These are phyloP conservation scores for Cryptosporidium parvum DNA, from an alignment of 169 alveolate species.

Conservation along the genomic window DNA sequence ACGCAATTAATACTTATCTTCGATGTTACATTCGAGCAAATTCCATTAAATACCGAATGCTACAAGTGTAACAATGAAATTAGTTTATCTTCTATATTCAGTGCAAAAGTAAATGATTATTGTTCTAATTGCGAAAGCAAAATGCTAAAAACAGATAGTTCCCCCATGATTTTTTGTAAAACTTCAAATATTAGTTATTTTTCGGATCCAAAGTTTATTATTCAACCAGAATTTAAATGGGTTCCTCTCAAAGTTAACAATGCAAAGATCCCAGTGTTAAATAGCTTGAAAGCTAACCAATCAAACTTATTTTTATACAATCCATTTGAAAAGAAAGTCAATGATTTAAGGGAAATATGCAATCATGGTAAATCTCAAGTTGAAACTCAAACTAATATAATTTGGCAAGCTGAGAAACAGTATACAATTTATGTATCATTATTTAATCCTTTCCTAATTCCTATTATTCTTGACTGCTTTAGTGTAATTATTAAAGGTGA, in stretches of 20 bases:
- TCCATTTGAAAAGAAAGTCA: constrained; percentile 51
- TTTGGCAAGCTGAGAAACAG: constrained; percentile 37
- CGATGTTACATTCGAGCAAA: constrained; percentile 28
- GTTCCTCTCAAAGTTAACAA: constrained; percentile 19
- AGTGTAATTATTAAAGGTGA: constrained; percentile 46
- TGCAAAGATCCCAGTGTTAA: background rate
- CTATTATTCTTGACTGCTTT: constrained; percentile 54
- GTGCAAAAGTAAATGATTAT: background rate
- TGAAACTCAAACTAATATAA: constrained; percentile 6
- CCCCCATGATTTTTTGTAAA: background rate
- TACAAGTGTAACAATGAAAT: constrained; percentile 3
- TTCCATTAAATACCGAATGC: constrained; percentile 16
- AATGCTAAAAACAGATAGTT: background rate
- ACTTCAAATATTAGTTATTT: background rate
- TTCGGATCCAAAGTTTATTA: constrained; percentile 2
- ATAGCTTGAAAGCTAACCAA: background rate
- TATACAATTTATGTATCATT: constrained; percentile 57
- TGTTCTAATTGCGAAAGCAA: constrained; percentile 26
- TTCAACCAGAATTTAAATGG: constrained; percentile 25
- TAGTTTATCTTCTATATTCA: background rate
- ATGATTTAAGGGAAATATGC: background rate
- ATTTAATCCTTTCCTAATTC: constrained; percentile 49
- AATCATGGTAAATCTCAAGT: background rate
- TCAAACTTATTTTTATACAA: constrained; percentile 53
- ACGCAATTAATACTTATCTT: constrained; percentile 33